These are phyloP conservation scores for Fomitiporia mediterranea DNA, from an alignment of 1,284 basidiomycete genomes.

Conservation along the genomic window DNA sequence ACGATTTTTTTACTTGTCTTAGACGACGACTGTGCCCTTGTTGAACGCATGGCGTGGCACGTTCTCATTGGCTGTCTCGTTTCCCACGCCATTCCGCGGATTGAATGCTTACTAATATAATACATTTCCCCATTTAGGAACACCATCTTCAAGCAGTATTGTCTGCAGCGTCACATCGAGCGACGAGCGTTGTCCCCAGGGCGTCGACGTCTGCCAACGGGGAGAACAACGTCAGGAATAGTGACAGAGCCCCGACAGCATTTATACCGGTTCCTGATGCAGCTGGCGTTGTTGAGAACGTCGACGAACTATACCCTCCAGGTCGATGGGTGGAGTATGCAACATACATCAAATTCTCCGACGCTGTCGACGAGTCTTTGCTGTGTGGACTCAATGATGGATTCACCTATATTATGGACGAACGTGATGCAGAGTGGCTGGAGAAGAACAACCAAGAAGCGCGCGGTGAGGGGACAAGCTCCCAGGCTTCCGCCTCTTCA, in stretches of 20 bases:
- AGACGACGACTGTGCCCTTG: conserved; percentile 32
- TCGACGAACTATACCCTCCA: conserved; percentile 67
- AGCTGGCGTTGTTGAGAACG: conserved; percentile 74
- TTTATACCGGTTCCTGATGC: conserved; percentile 93
- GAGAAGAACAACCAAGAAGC: conserved; percentile 88
- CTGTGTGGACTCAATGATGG: conserved; percentile 55
- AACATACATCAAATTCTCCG: conserved; percentile 81
- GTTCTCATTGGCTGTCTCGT: conserved; percentile 42
- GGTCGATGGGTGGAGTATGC: conserved; percentile 71
- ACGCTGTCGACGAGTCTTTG: conserved; percentile 81
- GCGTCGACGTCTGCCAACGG: conserved; percentile 32
- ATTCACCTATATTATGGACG: conserved; percentile 92
- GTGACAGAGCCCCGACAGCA: conserved; percentile 51
- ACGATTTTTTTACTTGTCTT: conserved; percentile 30
- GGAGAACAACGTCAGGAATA: conserved; percentile 22
- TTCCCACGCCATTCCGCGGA: conserved; percentile 50
- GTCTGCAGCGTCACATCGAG: conserved; percentile 63
- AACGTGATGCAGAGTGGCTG: conserved; percentile 94
- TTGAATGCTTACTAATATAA: conserved; percentile 56
- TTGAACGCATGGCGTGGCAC: conserved; percentile 43
- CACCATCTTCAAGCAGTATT: conserved; percentile 88
- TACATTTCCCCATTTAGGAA: conserved; percentile 62
- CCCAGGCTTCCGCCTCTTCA: conserved; percentile 57
- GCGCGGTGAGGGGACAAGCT: conserved; percentile 78
- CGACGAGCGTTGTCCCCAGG: conserved; percentile 38